Percentiles rank a stretch among this genome's conserved stretches.
Conservation (phyloP, 352 stramenopile genomes). For the Phytophthora syringae region DNA sequence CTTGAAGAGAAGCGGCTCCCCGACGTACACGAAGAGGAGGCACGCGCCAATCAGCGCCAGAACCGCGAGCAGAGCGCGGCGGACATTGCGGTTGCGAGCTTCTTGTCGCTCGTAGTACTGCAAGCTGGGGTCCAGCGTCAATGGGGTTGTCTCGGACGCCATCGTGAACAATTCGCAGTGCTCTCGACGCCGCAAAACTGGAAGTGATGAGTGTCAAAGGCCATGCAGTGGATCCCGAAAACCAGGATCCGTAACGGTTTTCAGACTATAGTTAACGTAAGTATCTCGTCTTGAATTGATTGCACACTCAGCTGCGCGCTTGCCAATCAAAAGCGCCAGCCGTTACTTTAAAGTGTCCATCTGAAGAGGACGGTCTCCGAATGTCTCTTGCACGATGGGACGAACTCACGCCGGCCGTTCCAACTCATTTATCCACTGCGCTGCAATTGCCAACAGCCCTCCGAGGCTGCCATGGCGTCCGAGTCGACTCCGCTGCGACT, state of each 20-base stretch:
- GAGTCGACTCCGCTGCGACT: slow-evolving; percentile 33
- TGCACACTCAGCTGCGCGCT: slow-evolving; percentile 17
- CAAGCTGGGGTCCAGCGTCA: slow-evolving; percentile 19
- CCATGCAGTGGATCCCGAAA: slow-evolving; percentile 15
- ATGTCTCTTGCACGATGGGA: slow-evolving; percentile 30
- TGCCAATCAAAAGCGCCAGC: slow-evolving; percentile 29
- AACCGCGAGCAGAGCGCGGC: slow-evolving; percentile 23
- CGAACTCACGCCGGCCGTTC: no score
- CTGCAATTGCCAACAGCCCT: slow-evolving; percentile 1
- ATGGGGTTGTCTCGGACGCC: slow-evolving; percentile 32
- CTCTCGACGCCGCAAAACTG: slow-evolving; percentile 8
- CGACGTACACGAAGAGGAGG: slow-evolving; percentile 25
- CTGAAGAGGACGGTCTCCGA: slow-evolving; percentile 15
- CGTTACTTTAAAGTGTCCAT: slow-evolving; percentile 15
- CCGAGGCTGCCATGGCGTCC: slow-evolving; percentile 27
- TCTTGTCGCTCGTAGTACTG: slow-evolving; percentile 32
- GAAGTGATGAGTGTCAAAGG: slow-evolving; percentile 4
- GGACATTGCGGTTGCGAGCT: slow-evolving; percentile 30
- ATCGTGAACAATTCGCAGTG: no score
- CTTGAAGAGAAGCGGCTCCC: slow-evolving; percentile 21
- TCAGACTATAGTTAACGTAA: slow-evolving; percentile 15
- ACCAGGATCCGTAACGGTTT: slow-evolving; percentile 20
- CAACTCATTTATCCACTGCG: slow-evolving; percentile 23
- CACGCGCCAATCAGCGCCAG: slow-evolving; percentile 25
- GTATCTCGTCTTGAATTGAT: slow-evolving; percentile 4